Percentiles rank a stretch among this genome's conserved stretches.
Conservation (phyloP, 176 grass and related monocot species). For the Poa pratensis region DNA sequence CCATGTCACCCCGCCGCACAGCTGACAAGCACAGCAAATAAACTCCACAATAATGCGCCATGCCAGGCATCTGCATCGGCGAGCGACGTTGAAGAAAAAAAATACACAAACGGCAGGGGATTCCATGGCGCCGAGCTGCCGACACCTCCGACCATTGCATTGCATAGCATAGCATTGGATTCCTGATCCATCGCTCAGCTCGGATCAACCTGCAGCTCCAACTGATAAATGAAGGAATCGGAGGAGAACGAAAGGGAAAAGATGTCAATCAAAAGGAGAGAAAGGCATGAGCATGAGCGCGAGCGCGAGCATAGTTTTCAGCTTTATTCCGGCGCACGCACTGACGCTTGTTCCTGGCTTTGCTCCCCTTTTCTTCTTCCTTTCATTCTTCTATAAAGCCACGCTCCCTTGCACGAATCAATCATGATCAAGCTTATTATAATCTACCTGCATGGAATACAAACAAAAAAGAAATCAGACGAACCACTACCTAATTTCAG, state of each 20-base stretch:
- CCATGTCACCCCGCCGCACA: neutral
- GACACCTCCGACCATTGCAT: constrained; percentile 2
- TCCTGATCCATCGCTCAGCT: neutral
- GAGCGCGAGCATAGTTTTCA: constrained; percentile 23
- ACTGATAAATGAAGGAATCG: constrained; percentile 17
- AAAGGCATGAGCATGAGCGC: neutral
- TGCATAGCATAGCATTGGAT: constrained; percentile 1
- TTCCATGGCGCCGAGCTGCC: constrained; percentile 10
- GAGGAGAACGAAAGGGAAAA: neutral
- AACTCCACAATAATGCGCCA: constrained; percentile 31
- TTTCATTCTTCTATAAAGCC: neutral
- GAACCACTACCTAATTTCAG: too few species aligned
- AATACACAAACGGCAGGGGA: neutral
- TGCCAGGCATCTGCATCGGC: constrained; percentile 21
- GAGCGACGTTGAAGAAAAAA: too few species aligned
- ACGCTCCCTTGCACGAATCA: neutral
- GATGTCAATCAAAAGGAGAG: constrained; percentile 25
- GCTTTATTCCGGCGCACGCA: constrained; percentile 52
- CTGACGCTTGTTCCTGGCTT: neutral
- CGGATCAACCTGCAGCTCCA: constrained; percentile 4
- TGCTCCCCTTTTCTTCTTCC: neutral
- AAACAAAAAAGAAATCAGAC: neutral
- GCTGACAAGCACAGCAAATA: constrained; percentile 7
- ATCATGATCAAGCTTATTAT: neutral
- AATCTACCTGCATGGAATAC: neutral